Evolutionary conservation across 257 asterid species (phyloP).

Genomic region (Solanum pimpinellifolium): DNA sequence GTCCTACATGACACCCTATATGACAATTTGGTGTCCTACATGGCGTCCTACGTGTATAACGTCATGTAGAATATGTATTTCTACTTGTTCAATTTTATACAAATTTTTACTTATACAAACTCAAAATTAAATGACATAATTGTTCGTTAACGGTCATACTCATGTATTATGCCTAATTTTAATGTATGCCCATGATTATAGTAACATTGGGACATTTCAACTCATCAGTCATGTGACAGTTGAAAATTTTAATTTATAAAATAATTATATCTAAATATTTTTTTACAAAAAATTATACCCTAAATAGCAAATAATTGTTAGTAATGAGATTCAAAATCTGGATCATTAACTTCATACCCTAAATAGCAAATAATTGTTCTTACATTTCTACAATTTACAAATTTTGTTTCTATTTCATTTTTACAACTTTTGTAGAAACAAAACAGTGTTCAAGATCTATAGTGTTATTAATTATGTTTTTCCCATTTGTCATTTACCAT

Average conservation of each 20-base stretch:
- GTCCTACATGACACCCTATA: too few species aligned
- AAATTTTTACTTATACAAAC: too few species aligned
- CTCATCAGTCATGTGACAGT: too few species aligned
- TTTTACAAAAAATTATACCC: too few species aligned
- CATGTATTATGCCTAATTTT: too few species aligned
- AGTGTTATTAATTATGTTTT: not conserved
- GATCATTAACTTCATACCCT: not conserved
- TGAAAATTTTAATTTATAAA: too few species aligned
- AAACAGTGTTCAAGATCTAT: not conserved
- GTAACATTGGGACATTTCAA: not conserved
- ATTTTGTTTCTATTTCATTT: not conserved
- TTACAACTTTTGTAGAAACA: not conserved
- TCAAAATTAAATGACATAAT: too few species aligned
- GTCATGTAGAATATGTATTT: rapidly evolving
- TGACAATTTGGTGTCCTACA: too few species aligned
- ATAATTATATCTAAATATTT: too few species aligned
- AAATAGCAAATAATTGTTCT: not conserved
- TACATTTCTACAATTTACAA: not conserved
- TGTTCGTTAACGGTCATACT: too few species aligned
- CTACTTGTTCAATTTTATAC: too few species aligned
- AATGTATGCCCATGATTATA: too few species aligned
- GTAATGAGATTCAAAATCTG: not conserved
- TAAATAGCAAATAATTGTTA: not conserved
- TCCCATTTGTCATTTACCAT: not conserved
- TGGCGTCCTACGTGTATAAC: rapidly evolving